Base-by-base conservation (phyloP, 73 alveolate genomes). In the Stentor roeselii region DNA sequence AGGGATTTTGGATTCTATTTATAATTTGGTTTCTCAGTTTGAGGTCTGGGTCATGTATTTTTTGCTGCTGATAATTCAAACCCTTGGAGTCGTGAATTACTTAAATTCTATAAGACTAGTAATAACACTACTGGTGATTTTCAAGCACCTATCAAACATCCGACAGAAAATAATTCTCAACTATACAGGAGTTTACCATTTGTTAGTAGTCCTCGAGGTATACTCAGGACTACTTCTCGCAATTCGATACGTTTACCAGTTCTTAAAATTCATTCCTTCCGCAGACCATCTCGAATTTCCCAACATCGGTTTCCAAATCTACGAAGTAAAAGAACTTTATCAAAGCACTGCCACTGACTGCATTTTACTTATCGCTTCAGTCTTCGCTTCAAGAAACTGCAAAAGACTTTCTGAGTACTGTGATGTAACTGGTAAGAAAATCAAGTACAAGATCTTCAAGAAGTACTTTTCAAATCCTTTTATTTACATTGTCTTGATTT, bases 111-210 rank as follows among this genome's bases (percentile, higher is more conserved):
- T 67, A 0, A 67, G 80, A 32, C 41, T 67, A 2, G 42, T 67
- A 27, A 67, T 67, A 67, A 21, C 34, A 1, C 27, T 32, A 67
- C 34, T 32, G n/a, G n/a, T 67, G 21, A 30, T 67, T 15, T 21
- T 30, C 34, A 67, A 21, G 21, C 80, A 67, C 41, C 34, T 67
- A 2, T 14, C 27, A 67, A 67, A 32, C 34, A 11, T 6, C 41
- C 42, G 78, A 87, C 77, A 86, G 75, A 60, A 59, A 78, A 40
- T 86, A 78, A 74, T 21, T 1, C 21, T 27, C 21, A 67, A 34
- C 37, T 67, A 67, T 67, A 11, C 21, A 21, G 42, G 11, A 21
- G 80, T 67, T 1, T 21, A 32, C 1, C 21, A 67, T 14, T 21
- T 67, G 0, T 30, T 21, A 34, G n/a, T 67, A 27, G 14, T 67